phyloP scores from a whole-genome alignment of 441 rosid species.

The Populus trichocarpa region DNA sequence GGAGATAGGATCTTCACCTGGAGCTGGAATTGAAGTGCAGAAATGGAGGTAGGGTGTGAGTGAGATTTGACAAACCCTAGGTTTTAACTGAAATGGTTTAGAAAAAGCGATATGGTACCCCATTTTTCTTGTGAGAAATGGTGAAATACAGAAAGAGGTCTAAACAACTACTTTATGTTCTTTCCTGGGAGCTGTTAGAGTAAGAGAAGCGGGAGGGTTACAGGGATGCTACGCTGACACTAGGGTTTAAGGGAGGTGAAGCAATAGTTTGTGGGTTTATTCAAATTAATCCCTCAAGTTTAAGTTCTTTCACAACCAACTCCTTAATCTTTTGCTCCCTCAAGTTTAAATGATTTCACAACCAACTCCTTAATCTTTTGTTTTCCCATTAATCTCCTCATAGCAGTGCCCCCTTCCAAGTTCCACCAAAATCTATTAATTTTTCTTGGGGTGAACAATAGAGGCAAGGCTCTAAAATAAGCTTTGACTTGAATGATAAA shows the following conservation, averaged over 20 bases:
- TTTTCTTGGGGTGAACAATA: too few relatives aligned
- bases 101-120: background rate
- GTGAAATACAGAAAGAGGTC: background rate
- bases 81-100: background rate
- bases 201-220: background rate
- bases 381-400: too few relatives aligned
- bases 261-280: background rate
- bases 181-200: background rate
- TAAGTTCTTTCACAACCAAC: background rate
- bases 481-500: too few relatives aligned
- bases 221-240: background rate
- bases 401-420: too few relatives aligned
- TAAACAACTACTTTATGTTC: background rate
- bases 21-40: slow-evolving; percentile 32
- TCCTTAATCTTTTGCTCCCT: background rate
- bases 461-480: too few relatives aligned
- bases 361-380: background rate
- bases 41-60: slow-evolving; percentile 19
- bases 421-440: too few relatives aligned
- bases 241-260: background rate
- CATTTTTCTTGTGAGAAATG: background rate
- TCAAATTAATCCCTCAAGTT: background rate
- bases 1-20: slow-evolving; percentile 16
- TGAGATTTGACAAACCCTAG: background rate
- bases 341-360: background rate